Percentiles rank a stretch among this genome's conserved stretches.
These are phyloP conservation scores for sorghum (Sorghum bicolor) DNA, from an alignment of 176 grass and related monocot genomes.

Conservation along the genomic window DNA sequence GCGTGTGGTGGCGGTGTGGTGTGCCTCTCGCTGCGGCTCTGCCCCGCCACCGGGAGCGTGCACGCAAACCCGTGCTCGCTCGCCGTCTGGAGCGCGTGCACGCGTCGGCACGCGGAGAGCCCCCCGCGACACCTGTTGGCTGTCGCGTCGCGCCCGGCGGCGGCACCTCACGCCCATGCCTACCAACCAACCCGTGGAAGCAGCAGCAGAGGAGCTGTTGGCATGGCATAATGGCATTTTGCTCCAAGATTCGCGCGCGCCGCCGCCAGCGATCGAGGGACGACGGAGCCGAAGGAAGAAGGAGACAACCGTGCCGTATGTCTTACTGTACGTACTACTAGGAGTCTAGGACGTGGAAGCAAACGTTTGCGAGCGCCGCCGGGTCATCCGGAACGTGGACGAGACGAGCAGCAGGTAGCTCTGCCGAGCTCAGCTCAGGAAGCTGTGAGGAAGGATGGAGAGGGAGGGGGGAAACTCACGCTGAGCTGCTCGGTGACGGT, in stretches of 20 bases:
- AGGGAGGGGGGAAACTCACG: slow-evolving; percentile 10
- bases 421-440: background rate
- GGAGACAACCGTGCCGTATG: background rate
- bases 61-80: slow-evolving; percentile 16
- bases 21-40: too few species aligned
- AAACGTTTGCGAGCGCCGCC: background rate
- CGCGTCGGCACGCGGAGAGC: background rate
- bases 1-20: background rate
- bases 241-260: background rate
- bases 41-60: background rate
- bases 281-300: background rate
- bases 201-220: background rate
- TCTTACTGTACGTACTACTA: too few species aligned
- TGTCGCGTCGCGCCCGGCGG: background rate
- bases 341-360: background rate
- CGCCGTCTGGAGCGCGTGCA: background rate
- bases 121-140: background rate
- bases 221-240: too few species aligned
- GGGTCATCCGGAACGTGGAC: background rate
- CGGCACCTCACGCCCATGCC: background rate
- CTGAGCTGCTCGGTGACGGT: slow-evolving; percentile 81
- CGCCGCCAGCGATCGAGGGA: background rate
- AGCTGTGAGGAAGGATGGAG: too few species aligned
- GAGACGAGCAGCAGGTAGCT: background rate
- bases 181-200: background rate